Evolutionary conservation across 371 early-diverging fungal species (phyloP).

Genomic region (Phascolomyces articulosus): DNA sequence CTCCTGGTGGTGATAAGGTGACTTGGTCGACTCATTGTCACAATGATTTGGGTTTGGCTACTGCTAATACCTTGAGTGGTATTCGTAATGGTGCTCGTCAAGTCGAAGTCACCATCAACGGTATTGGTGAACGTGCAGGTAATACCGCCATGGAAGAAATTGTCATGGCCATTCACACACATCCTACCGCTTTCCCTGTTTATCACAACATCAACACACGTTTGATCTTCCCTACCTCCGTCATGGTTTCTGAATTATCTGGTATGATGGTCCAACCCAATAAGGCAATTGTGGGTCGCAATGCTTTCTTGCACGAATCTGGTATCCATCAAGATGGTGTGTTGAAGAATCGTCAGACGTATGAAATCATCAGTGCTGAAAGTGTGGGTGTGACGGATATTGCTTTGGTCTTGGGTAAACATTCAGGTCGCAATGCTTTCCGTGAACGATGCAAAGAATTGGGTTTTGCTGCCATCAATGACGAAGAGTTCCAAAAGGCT

Average conservation of each 20-base stretch:
- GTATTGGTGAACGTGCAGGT: conserved; percentile 98
- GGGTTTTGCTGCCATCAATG: conserved; percentile 70
- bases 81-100: conserved; percentile 91
- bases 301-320: conserved; percentile 97
- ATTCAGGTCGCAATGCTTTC: conserved; percentile 95
- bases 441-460: conserved; percentile 78
- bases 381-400: conserved; percentile 87
- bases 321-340: conserved; percentile 99
- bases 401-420: conserved; percentile 91
- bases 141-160: conserved; percentile 96
- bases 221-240: conserved; percentile 86
- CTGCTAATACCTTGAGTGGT: conserved; percentile 94
- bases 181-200: conserved; percentile 84
- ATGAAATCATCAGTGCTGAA: conserved; percentile 94
- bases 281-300: conserved; percentile 97
- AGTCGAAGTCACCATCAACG: conserved; percentile 97
- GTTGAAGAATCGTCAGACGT: conserved; percentile 91
- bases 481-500: conserved; percentile 72
- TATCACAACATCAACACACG: conserved; percentile 86
- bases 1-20: conserved; percentile 73
- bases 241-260: conserved; percentile 83
- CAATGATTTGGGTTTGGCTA: conserved; percentile 95
- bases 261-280: conserved; percentile 97
- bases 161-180: conserved; percentile 93
- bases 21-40: conserved; percentile 96